These are phyloP conservation scores for Umbelopsis sp. DNA, from an alignment of 371 early-diverging fungal species.

Conservation along the genomic window DNA sequence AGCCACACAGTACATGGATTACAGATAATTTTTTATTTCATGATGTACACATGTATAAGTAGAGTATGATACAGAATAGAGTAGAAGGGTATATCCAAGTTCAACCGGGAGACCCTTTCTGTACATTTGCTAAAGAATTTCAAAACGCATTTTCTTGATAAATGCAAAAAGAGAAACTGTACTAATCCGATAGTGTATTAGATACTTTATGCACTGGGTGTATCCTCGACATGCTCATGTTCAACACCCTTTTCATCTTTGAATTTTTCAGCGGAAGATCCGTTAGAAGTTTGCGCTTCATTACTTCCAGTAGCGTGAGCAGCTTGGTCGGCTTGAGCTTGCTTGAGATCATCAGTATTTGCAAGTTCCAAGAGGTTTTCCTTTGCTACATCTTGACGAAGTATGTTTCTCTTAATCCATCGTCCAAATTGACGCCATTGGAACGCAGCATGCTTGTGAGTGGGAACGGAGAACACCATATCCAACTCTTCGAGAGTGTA, in stretches of 20 bases:
- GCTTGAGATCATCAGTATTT: not conserved
- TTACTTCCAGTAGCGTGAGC: not conserved
- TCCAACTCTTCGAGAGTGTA: constrained; percentile 19
- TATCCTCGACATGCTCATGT: constrained; percentile 5
- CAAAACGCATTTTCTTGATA: too few species aligned
- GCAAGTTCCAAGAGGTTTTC: not conserved
- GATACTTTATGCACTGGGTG: not conserved
- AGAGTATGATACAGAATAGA: not conserved
- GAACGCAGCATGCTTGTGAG: constrained; percentile 13
- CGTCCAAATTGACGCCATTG: constrained; percentile 9
- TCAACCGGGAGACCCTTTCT: not conserved
- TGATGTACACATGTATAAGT: not conserved
- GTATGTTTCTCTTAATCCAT: not conserved
- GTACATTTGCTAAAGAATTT: too few species aligned
- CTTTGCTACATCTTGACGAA: not conserved
- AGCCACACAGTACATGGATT: not conserved
- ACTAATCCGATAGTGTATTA: not conserved
- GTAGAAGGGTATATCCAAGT: not conserved
- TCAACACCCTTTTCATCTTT: not conserved
- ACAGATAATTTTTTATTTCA: not conserved
- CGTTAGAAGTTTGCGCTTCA: not conserved
- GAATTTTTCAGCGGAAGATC: not conserved
- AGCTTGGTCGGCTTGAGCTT: constrained; percentile 15
- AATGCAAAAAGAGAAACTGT: too few species aligned
- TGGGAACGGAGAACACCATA: constrained; percentile 17